Conservation (phyloP, 176 grass and related monocot genomes). For the Tillandsia leiboldiana region DNA sequence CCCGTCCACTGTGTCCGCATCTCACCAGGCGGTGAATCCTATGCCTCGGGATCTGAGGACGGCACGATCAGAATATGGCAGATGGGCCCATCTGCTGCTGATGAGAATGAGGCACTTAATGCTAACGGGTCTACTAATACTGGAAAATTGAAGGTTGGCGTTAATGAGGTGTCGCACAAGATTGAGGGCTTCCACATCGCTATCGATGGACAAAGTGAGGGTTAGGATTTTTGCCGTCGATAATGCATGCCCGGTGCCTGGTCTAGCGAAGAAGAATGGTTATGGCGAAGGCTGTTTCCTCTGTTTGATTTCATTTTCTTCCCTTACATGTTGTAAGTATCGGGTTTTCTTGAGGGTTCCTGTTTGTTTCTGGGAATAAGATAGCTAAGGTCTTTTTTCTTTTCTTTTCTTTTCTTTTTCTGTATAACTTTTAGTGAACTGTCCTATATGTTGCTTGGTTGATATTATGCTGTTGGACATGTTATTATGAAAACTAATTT, state of each 20-base stretch:
- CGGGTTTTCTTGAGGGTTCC: not conserved
- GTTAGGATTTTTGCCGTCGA: slow-evolving; percentile 19
- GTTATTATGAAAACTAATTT: too few relatives aligned
- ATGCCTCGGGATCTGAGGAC: slow-evolving; percentile 92
- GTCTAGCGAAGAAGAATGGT: not conserved
- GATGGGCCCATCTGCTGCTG: slow-evolving; percentile 33
- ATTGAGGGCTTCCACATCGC: slow-evolving; percentile 69
- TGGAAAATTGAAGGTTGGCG: slow-evolving; percentile 44
- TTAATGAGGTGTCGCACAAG: slow-evolving; percentile 57
- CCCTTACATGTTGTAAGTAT: not conserved
- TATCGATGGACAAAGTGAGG: slow-evolving; percentile 50
- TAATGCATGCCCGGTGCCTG: slow-evolving; percentile 14
- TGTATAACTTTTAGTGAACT: too few relatives aligned
- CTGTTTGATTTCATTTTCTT: not conserved
- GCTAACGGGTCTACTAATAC: slow-evolving; percentile 12
- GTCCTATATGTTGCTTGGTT: too few relatives aligned
- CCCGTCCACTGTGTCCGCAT: slow-evolving; percentile 94
- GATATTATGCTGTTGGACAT: too few relatives aligned
- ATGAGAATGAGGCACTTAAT: slow-evolving; percentile 36
- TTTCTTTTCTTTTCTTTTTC: too few relatives aligned
- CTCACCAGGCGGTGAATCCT: slow-evolving; percentile 77
- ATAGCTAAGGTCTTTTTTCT: too few relatives aligned
- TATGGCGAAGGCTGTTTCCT: not conserved
- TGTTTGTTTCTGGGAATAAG: not conserved
- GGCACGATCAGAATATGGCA: slow-evolving; percentile 96